Evolutionary conservation across 2,329 filamentous ascomycete genomes (phyloP).

Genomic region (Pleoardoris graminearum): DNA sequence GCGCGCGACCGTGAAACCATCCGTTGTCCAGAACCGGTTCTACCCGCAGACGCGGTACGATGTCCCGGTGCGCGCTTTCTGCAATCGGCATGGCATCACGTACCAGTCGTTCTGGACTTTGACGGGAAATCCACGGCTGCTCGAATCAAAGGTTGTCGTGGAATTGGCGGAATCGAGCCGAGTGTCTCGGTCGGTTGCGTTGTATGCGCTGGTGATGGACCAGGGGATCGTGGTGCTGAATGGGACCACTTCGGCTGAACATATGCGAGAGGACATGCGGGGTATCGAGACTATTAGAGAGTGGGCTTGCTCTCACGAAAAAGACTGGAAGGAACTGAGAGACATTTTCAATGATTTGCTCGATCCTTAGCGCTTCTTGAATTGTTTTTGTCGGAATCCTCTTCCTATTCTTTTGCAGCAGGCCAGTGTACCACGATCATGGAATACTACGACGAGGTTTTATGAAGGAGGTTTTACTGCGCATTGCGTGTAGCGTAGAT

Average conservation of each 20-base stretch:
- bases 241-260: slow-evolving; percentile 57
- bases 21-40: slow-evolving; percentile 78
- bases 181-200: slow-evolving; percentile 52
- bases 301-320: slow-evolving; percentile 52
- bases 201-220: slow-evolving; percentile 61
- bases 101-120: slow-evolving; percentile 67
- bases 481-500: too few species aligned
- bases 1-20: slow-evolving; percentile 55
- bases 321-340: slow-evolving; percentile 52
- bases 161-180: slow-evolving; percentile 51
- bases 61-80: slow-evolving; percentile 60
- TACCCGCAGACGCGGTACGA: slow-evolving; percentile 64
- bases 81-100: slow-evolving; percentile 55
- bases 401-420: too few species aligned
- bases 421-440: too few species aligned
- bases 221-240: slow-evolving; percentile 58
- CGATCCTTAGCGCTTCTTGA: slow-evolving; percentile 27
- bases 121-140: slow-evolving; percentile 59
- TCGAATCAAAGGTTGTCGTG: slow-evolving; percentile 48
- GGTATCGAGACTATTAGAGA: slow-evolving; percentile 47
- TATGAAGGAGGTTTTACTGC: too few species aligned
- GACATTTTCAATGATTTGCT: slow-evolving; percentile 41
- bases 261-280: slow-evolving; percentile 58
- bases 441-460: too few species aligned
- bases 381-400: neutral